A percentile compares a stretch with the other conserved stretches of the same genome.
Evolutionary conservation across 1,284 basidiomycete genomes (phyloP).

Genomic region (Tetrapyrgos nigripes): DNA sequence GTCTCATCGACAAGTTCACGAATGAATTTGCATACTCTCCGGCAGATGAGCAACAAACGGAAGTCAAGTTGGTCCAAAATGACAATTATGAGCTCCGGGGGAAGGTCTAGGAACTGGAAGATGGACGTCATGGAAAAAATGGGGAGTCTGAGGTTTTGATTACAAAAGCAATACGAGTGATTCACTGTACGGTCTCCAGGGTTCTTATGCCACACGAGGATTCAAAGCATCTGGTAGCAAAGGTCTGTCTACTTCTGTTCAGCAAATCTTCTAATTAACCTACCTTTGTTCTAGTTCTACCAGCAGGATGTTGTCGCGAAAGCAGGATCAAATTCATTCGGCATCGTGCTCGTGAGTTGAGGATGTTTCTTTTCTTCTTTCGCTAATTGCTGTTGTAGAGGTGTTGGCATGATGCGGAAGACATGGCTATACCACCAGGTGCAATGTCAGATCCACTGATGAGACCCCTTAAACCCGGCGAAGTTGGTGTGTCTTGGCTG

Average conservation of each 20-base stretch:
- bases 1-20: slow-evolving; percentile 43
- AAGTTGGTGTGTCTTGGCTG: slow-evolving; percentile 84
- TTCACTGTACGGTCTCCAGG: too few species aligned
- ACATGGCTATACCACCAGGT: slow-evolving; percentile 48
- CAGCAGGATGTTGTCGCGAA: slow-evolving; percentile 77
- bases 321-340: slow-evolving; percentile 48
- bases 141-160: too few species aligned
- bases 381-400: slow-evolving; percentile 52
- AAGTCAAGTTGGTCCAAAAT: neutral
- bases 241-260: neutral
- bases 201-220: too few species aligned
- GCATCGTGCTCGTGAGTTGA: slow-evolving; percentile 60
- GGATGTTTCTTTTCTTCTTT: neutral
- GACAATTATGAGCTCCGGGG: slow-evolving; percentile 3
- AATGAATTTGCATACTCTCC: slow-evolving; percentile 41
- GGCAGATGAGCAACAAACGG: neutral
- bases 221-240: too few species aligned
- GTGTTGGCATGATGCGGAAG: slow-evolving; percentile 85
- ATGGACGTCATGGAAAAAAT: neutral
- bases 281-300: slow-evolving; percentile 60
- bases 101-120: neutral
- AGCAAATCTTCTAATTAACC: neutral
- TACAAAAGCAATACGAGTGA: too few species aligned
- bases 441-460: slow-evolving; percentile 68
- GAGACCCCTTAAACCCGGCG: slow-evolving; percentile 76